These are phyloP conservation scores for Rubia yunnanensis DNA, from an alignment of 257 asterid species.

Conservation along the genomic window DNA sequence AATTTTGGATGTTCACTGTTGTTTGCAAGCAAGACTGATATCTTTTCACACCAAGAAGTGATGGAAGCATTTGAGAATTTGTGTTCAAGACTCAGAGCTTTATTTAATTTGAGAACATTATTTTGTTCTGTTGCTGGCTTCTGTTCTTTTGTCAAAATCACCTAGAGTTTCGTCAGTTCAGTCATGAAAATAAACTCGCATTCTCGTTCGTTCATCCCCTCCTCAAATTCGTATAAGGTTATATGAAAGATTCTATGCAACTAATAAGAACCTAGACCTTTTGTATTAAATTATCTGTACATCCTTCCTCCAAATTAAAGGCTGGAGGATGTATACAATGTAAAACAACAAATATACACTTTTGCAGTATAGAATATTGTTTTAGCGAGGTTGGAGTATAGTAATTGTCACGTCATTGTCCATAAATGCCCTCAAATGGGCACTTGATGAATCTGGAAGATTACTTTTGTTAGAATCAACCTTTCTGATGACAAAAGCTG, in stretches of 20 bases:
- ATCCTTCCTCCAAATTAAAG: not conserved
- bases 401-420: not conserved
- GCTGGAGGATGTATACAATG: no score
- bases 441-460: not conserved
- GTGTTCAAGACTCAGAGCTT: not conserved
- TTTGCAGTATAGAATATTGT: not conserved
- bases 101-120: not conserved
- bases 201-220: no score
- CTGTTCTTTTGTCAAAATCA: not conserved
- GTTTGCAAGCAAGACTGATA: not conserved
- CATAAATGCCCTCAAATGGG: not conserved
- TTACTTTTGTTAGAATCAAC: not conserved
- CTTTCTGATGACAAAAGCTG: constrained; percentile 6
- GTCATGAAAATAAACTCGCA: not conserved
- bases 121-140: not conserved
- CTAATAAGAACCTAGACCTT: not conserved
- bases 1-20: not conserved
- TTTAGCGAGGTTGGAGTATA: not conserved
- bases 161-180: not conserved
- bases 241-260: not conserved
- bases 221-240: not conserved
- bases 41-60: no score
- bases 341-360: not conserved
- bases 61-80: not conserved
- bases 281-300: not conserved